Conservation (phyloP, 2,329 filamentous ascomycete species). For the Pseudogymnoascus sp. region DNA sequence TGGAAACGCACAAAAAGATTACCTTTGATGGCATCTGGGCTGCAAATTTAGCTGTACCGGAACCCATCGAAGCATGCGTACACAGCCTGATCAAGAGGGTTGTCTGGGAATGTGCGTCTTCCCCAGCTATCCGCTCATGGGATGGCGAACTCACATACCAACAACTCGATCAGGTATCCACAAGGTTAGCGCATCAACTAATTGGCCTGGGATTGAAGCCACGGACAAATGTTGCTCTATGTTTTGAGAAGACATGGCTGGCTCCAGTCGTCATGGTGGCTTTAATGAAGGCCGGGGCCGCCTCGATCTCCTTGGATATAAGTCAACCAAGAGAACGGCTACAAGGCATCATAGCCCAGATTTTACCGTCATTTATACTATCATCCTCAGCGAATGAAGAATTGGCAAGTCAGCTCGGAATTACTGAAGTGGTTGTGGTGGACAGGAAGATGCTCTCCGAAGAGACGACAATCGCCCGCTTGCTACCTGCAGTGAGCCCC, state of each 20-base stretch:
- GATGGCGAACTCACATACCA: slow-evolving; percentile 19
- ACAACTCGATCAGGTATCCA: slow-evolving; percentile 15
- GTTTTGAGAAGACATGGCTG: slow-evolving; percentile 22
- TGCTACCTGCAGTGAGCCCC: not conserved
- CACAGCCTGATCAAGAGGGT: not conserved
- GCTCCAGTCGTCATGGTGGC: slow-evolving; percentile 23
- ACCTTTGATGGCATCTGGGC: slow-evolving; percentile 3
- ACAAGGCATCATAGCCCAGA: not conserved
- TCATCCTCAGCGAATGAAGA: not conserved
- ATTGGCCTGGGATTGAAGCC: slow-evolving; percentile 11
- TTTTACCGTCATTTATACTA: not conserved
- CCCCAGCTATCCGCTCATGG: slow-evolving; percentile 18
- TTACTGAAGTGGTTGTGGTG: not conserved
- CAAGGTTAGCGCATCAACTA: slow-evolving; percentile 10
- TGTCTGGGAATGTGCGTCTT: not conserved
- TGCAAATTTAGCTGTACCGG: slow-evolving; percentile 12
- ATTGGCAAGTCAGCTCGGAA: not conserved
- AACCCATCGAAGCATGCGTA: not conserved
- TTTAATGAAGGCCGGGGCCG: slow-evolving; percentile 24
- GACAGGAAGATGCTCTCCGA: not conserved
- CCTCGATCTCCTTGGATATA: slow-evolving; percentile 25
- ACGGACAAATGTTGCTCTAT: slow-evolving; percentile 16
- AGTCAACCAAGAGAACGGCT: slow-evolving; percentile 9
- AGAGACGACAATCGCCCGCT: not conserved
- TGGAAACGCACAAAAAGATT: not conserved